A percentile compares a stretch with the other conserved stretches of the same genome.
Conservation (phyloP, 805 yeast genomes). For the Wickerhamiella musiphila region DNA sequence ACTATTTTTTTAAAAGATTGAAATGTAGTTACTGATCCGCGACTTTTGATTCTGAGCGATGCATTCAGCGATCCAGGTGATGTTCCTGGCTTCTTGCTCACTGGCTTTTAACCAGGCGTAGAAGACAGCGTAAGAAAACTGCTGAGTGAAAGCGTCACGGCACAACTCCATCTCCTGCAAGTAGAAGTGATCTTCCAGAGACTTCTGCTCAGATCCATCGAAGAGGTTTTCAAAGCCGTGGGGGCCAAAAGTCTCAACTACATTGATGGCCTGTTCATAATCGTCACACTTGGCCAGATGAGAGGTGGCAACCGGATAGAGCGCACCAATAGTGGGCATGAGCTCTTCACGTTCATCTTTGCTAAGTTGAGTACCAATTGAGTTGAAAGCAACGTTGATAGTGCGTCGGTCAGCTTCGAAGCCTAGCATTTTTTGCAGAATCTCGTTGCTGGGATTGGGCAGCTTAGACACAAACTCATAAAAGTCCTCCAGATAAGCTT, state of each 20-base stretch:
- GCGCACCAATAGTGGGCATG: slow-evolving; percentile 68
- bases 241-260: slow-evolving; percentile 17
- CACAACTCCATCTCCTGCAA: slow-evolving; percentile 82
- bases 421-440: slow-evolving; percentile 58
- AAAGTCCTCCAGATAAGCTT: slow-evolving; percentile 85
- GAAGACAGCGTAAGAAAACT: slow-evolving; percentile 72
- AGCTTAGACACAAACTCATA: slow-evolving; percentile 47
- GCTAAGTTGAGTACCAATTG: slow-evolving; percentile 69
- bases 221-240: slow-evolving; percentile 25
- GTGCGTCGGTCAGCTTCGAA: slow-evolving; percentile 95
- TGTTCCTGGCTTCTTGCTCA: slow-evolving; percentile 92
- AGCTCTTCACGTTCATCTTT: slow-evolving; percentile 50
- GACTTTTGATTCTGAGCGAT: slow-evolving; percentile 97
- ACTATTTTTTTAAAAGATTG: slow-evolving; percentile 77
- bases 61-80: slow-evolving; percentile 99
- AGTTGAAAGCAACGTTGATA: slow-evolving; percentile 79
- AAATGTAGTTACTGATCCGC: slow-evolving; percentile 75
- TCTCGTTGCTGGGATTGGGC: slow-evolving; percentile 60
- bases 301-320: slow-evolving; percentile 52
- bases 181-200: slow-evolving; percentile 88
- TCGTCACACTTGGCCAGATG: slow-evolving; percentile 67
- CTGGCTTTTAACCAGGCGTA: slow-evolving; percentile 96
- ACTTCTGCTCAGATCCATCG: slow-evolving; percentile 33
- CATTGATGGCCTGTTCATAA: slow-evolving; percentile 54
- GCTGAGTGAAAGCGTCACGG: slow-evolving; percentile 89